Percentiles rank a stretch among this genome's conserved stretches.
phyloP scores from a whole-genome alignment of 768 basidiomycete genomes.

The Termitomyces sp. region DNA sequence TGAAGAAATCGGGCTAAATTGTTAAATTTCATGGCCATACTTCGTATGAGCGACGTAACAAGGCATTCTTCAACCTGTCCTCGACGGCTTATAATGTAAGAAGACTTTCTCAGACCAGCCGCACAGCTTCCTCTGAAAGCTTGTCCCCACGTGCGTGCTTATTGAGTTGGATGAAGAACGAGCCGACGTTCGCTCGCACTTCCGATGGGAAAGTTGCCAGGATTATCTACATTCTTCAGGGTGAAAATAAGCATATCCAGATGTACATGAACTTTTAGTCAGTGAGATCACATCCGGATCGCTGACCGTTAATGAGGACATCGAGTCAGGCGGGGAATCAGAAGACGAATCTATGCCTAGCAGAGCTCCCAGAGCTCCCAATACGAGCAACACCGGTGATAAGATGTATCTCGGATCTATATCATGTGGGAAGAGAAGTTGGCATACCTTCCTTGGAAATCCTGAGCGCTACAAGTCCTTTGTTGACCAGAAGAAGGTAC shows the following conservation, averaged over 20 bases:
- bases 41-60: slow-evolving; percentile 32
- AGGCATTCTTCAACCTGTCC: slow-evolving; percentile 33
- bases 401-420: slow-evolving; percentile 1
- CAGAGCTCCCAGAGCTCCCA: slow-evolving; percentile 51
- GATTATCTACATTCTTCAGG: slow-evolving; percentile 51
- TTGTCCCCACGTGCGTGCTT: slow-evolving; percentile 45
- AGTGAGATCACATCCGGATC: slow-evolving; percentile 43
- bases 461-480: slow-evolving; percentile 78
- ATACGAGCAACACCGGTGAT: slow-evolving; percentile 50
- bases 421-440: background rate
- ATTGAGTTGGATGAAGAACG: slow-evolving; percentile 62
- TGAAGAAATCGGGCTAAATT: no score
- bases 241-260: slow-evolving; percentile 61
- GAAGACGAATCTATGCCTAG: slow-evolving; percentile 35
- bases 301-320: slow-evolving; percentile 31
- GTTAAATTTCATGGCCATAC: slow-evolving; percentile 25
- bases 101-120: slow-evolving; percentile 47
- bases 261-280: slow-evolving; percentile 27
- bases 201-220: slow-evolving; percentile 58
- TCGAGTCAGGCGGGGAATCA: slow-evolving; percentile 26
- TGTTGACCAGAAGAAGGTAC: slow-evolving; percentile 83
- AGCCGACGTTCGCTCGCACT: slow-evolving; percentile 72
- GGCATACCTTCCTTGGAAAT: slow-evolving; percentile 56
- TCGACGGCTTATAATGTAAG: slow-evolving; percentile 35
- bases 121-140: slow-evolving; percentile 45